phyloP scores from a whole-genome alignment of 2,329 filamentous ascomycete genomes.

The Aspergillus sclerotialis region DNA sequence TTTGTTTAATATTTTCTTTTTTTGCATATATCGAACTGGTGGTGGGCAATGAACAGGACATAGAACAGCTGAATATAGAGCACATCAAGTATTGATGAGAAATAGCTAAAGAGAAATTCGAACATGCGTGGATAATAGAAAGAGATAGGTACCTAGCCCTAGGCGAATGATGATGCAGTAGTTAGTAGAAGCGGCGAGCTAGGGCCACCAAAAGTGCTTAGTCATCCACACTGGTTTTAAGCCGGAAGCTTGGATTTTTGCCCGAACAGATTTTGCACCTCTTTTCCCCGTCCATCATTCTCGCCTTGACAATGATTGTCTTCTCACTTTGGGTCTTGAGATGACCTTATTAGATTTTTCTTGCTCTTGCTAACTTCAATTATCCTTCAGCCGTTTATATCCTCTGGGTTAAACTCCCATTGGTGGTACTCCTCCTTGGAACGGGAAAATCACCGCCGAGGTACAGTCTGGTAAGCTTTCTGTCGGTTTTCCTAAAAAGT shows the following conservation, averaged over 20 bases:
- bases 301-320: constrained; percentile 12
- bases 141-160: too few relatives aligned
- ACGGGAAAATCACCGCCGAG: constrained; percentile 1
- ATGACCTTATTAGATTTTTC: constrained; percentile 12
- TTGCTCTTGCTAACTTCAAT: constrained; percentile 4
- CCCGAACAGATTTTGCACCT: too few relatives aligned
- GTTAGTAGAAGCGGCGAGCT: too few relatives aligned
- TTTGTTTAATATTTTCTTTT: constrained; percentile 7
- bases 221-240: too few relatives aligned
- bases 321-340: constrained; percentile 5
- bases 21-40: constrained; percentile 4
- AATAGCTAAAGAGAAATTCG: constrained; percentile 13
- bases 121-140: too few relatives aligned
- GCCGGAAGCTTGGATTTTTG: background rate
- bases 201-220: too few relatives aligned
- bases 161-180: too few relatives aligned
- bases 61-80: constrained; percentile 10
- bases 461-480: constrained; percentile 18
- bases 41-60: constrained; percentile 8
- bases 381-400: background rate
- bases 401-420: constrained; percentile 1
- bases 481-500: constrained; percentile 6
- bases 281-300: too few relatives aligned
- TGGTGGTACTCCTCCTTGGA: constrained; percentile 6
- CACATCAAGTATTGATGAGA: constrained; percentile 5